Conservation (phyloP, 2,329 filamentous ascomycete genomes). For the Pestalotiopsis sp. region DNA sequence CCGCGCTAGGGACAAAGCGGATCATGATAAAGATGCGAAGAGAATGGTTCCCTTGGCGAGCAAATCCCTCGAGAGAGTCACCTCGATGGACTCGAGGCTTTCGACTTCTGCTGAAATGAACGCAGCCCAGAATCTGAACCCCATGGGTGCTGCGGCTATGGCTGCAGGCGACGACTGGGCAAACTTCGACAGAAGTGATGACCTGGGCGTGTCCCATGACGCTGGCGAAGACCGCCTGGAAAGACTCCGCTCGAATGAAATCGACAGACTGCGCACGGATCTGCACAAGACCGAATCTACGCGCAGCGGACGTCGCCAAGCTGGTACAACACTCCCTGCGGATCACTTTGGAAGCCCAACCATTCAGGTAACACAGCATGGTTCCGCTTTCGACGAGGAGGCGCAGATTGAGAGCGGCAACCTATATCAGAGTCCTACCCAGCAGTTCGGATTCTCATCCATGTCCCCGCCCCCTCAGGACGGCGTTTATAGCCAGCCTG, state of each 20-base stretch:
- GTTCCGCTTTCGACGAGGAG: constrained; percentile 32
- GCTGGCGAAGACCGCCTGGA: constrained; percentile 29
- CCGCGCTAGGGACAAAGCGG: constrained; percentile 62
- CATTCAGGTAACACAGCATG: constrained; percentile 31
- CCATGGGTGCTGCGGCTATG: constrained; percentile 32
- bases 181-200: constrained; percentile 39
- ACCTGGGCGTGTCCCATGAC: constrained; percentile 33
- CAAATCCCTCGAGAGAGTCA: constrained; percentile 23
- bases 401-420: constrained; percentile 31
- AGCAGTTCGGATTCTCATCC: not conserved
- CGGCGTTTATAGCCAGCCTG: not conserved
- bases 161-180: constrained; percentile 40
- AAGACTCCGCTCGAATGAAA: constrained; percentile 39
- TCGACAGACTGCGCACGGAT: constrained; percentile 31
- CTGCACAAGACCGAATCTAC: constrained; percentile 31
- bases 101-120: constrained; percentile 42
- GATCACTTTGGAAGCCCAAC: constrained; percentile 22
- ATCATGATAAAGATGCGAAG: constrained; percentile 62
- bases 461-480: not conserved
- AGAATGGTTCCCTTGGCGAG: constrained; percentile 61
- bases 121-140: constrained; percentile 50
- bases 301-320: constrained; percentile 32
- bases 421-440: not conserved
- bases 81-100: constrained; percentile 22
- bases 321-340: constrained; percentile 30